Conservation (phyloP, 306 rosid genomes). For the Oxytropis ochrocephala region DNA sequence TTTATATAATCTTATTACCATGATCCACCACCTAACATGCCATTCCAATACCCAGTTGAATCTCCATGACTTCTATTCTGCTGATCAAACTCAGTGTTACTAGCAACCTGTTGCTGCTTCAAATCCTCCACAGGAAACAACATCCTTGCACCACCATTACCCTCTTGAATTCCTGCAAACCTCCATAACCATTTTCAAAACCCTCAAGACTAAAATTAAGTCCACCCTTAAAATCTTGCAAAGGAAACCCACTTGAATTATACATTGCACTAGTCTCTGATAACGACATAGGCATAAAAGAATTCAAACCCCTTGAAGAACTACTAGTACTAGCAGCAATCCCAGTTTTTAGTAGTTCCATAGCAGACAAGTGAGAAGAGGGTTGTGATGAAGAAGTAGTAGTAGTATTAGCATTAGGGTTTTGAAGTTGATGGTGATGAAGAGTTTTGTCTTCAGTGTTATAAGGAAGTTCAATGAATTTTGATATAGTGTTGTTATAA, state of each 20-base stretch:
- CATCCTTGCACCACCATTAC: conserved; percentile 54
- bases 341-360: conserved; percentile 69
- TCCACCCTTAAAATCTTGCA: conserved; percentile 68
- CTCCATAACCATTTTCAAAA: conserved; percentile 53
- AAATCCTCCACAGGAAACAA: conserved; percentile 73
- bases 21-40: conserved; percentile 89
- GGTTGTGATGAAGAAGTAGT: conserved; percentile 31
- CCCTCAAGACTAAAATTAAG: conserved; percentile 68
- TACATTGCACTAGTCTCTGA: conserved; percentile 36
- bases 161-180: conserved; percentile 54
- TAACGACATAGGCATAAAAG: conserved; percentile 52
- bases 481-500: conserved; percentile 30
- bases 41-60: conserved; percentile 77
- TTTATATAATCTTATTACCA: conserved; percentile 43
- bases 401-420: background rate
- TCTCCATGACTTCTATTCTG: conserved; percentile 48
- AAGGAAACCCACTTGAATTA: conserved; percentile 43
- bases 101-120: conserved; percentile 75
- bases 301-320: conserved; percentile 55
- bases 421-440: conserved; percentile 5
- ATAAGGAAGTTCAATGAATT: conserved; percentile 40
- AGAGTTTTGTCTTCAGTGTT: conserved; percentile 23
- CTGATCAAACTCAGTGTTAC: conserved; percentile 39
- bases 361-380: conserved; percentile 39
- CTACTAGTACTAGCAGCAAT: conserved; percentile 11